Base-by-base conservation (phyloP, 148 eudicot genomes). In the Gaultheria prostrata region DNA sequence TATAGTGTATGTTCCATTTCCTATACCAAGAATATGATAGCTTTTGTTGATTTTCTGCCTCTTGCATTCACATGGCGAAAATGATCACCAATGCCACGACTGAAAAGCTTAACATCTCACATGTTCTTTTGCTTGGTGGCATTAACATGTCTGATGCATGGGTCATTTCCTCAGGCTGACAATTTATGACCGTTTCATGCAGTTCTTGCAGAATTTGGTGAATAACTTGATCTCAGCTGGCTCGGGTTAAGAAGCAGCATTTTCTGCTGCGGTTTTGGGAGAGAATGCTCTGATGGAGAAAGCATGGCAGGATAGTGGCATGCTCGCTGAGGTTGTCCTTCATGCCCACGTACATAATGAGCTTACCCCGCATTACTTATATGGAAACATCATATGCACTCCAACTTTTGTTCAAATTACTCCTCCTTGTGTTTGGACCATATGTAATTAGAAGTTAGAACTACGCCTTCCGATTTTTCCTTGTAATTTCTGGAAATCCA, bases 271-370 rank as follows among this genome's bases (percentile, higher is more conserved):
- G 73, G 89, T 94, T 84, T 90, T 97, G 89, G 99, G 99, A 79
- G 99, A 97, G 87, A 97, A 97, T 83, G 91, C 91, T 82, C 94
- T 97, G 72, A 93, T 97, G 98, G 99, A 97, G 92, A 97, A 97
- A 87, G 98, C 97, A 82, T 97, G 98, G 99, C 93, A 97, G 84
- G 98, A 97, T 33, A 97, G 98, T 28, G 98, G 99, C 86, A 97
- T 97, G 99, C 97, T 97, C 86, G 98, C 99, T 20, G 99, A 97
- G 89, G 99, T 98, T 85, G 98, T 93, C 79, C 97, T 97, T 78
- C 99, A 97, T 89, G 93, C 98, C 56, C 98, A 94, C 83, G 99
- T 97, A 94, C 76, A 71, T 82, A 85, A 76, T 84, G 15, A 21
- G 15, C 33, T 61, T 46, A 26, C 45, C 32, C 56, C 65, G 18